These are phyloP conservation scores for Lodderomyces orthopsilosis DNA, from an alignment of 1,139 yeast species.

Conservation along the genomic window DNA sequence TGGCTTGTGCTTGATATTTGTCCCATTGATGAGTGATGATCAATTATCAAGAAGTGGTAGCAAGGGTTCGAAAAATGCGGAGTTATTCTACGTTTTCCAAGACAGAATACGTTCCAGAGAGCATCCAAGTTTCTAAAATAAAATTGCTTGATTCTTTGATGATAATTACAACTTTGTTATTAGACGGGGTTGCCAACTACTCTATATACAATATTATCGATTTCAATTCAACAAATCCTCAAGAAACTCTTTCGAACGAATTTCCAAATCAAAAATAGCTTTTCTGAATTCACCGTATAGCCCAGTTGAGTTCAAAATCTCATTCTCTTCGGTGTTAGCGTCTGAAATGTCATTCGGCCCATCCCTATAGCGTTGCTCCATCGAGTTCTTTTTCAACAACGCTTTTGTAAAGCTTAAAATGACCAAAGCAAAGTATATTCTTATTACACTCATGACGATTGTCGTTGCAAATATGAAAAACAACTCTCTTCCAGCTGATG, in stretches of 20 bases:
- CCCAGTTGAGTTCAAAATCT: slow-evolving; percentile 21
- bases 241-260: slow-evolving; percentile 29
- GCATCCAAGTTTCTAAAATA: too few relatives aligned
- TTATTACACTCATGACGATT: slow-evolving; percentile 46
- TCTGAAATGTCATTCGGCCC: slow-evolving; percentile 5
- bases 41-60: not conserved
- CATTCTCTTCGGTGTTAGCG: slow-evolving; percentile 27
- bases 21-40: slow-evolving; percentile 15
- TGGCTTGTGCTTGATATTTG: slow-evolving; percentile 20
- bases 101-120: too few relatives aligned
- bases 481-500: slow-evolving; percentile 69
- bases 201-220: not conserved
- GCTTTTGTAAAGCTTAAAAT: slow-evolving; percentile 58
- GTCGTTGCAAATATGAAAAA: slow-evolving; percentile 62
- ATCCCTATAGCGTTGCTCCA: slow-evolving; percentile 20
- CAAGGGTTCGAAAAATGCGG: not conserved
- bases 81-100: too few relatives aligned
- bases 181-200: too few relatives aligned
- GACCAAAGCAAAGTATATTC: slow-evolving; percentile 67
- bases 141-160: too few relatives aligned
- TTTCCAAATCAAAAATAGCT: slow-evolving; percentile 28
- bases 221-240: slow-evolving; percentile 15
- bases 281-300: slow-evolving; percentile 22
- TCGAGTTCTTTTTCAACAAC: slow-evolving; percentile 34
- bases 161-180: too few relatives aligned